Evolutionary conservation across 1,284 basidiomycete genomes (phyloP).

Genomic region (Microbotryomycetes sp.): DNA sequence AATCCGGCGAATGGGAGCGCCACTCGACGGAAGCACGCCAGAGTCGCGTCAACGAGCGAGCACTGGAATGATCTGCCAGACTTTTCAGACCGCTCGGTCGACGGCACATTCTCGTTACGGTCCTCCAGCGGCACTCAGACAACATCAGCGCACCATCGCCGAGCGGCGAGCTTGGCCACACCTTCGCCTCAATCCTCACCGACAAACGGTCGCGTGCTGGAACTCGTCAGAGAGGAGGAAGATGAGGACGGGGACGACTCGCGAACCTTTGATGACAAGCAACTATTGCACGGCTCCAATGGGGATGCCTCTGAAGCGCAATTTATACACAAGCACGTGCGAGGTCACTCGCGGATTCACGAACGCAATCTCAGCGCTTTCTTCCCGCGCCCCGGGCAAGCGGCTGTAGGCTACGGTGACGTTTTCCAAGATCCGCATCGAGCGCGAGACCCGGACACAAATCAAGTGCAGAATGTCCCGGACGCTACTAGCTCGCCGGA

Average conservation of each 20-base stretch:
- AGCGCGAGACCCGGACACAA: conserved; percentile 37
- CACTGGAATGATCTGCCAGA: neutral
- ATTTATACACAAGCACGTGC: conserved; percentile 42
- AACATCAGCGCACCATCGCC: neutral
- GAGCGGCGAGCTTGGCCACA: neutral
- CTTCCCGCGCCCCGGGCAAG: conserved; percentile 68
- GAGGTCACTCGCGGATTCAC: conserved; percentile 67
- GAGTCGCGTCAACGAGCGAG: neutral
- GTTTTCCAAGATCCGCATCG: conserved; percentile 51
- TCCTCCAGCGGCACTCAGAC: no score
- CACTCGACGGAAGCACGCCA: neutral
- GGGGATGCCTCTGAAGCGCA: no score
- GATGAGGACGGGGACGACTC: neutral
- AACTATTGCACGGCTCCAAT: no score
- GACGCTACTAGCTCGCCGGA: neutral
- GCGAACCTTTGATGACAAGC: no score
- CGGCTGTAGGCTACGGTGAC: conserved; percentile 57
- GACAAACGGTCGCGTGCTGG: no score
- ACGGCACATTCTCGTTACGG: neutral
- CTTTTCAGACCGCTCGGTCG: neutral
- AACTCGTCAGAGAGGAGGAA: neutral
- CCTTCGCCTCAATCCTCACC: neutral
- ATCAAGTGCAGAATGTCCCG: conserved; percentile 43
- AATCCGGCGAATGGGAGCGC: no score
- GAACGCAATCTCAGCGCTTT: conserved; percentile 83